phyloP scores from a whole-genome alignment of 1,284 basidiomycete species.

The Apiotrichum sp. region DNA sequence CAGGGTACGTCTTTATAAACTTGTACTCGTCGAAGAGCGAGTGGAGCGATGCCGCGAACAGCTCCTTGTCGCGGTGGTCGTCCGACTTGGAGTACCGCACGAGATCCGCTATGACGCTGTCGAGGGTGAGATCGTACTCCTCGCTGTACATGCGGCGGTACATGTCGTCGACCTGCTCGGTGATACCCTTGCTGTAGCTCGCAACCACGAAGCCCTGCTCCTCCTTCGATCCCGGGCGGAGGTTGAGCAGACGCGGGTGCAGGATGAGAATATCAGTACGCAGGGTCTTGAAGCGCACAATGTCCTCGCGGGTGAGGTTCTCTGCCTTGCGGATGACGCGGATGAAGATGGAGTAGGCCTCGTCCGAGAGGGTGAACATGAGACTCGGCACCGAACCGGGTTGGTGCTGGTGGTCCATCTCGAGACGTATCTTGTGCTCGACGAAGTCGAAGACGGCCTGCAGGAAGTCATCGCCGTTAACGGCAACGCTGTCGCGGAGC shows the following conservation, averaged over 20 bases:
- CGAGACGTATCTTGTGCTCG: slow-evolving; percentile 83
- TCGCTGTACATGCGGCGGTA: slow-evolving; percentile 99
- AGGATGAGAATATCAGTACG: slow-evolving; percentile 91
- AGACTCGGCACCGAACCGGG: slow-evolving; percentile 61
- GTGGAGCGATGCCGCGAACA: slow-evolving; percentile 98
- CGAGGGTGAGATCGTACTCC: slow-evolving; percentile 70
- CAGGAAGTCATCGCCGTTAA: slow-evolving; percentile 78
- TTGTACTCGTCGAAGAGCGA: slow-evolving; percentile 99
- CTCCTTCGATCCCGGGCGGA: slow-evolving; percentile 77
- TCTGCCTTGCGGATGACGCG: slow-evolving; percentile 64
- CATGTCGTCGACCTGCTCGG: slow-evolving; percentile 86
- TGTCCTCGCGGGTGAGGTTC: slow-evolving; percentile 59
- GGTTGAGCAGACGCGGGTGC: slow-evolving; percentile 91
- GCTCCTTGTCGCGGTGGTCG: slow-evolving; percentile 81
- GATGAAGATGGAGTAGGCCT: slow-evolving; percentile 85
- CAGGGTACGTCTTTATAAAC: slow-evolving; percentile 95
- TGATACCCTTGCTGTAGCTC: slow-evolving; percentile 80
- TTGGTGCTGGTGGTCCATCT: slow-evolving; percentile 60
- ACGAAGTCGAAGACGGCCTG: slow-evolving; percentile 80
- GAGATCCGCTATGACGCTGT: slow-evolving; percentile 84
- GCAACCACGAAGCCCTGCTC: slow-evolving; percentile 91
- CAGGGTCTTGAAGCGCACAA: slow-evolving; percentile 84
- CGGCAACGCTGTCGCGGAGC: slow-evolving; percentile 78
- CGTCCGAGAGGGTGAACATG: slow-evolving; percentile 42
- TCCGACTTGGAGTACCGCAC: slow-evolving; percentile 77